phyloP scores from a whole-genome alignment of 202 grass and related monocot genomes.

The Zizania palustris region DNA sequence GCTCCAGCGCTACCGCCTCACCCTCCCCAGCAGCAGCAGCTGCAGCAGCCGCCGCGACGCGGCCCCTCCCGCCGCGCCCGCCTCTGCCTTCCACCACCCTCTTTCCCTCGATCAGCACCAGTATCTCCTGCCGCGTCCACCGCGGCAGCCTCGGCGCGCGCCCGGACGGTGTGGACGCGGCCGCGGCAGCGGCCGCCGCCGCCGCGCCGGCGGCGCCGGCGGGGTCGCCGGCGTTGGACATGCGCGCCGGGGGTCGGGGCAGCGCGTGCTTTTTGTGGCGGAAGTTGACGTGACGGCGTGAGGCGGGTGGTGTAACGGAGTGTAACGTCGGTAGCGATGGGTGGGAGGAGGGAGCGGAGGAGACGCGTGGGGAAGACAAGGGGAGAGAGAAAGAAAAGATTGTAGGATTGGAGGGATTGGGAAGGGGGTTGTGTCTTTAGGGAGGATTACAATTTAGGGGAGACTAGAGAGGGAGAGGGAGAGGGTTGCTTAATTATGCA shows the following conservation, averaged over 20 bases:
- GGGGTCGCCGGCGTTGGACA: constrained; percentile 71
- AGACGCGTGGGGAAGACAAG: constrained; percentile 21
- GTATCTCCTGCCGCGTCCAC: too few species aligned
- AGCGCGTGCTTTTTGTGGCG: constrained; percentile 39
- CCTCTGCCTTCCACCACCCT: too few species aligned
- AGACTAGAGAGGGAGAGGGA: too few species aligned
- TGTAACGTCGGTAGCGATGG: constrained; percentile 40
- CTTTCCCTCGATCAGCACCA: too few species aligned
- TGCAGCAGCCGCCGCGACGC: constrained; percentile 26
- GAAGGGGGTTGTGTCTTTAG: constrained; percentile 31
- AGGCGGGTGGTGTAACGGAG: constrained; percentile 50
- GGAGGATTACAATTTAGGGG: constrained; percentile 22
- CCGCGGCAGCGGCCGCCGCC: too few species aligned
- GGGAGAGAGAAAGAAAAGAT: neutral
- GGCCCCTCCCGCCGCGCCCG: constrained; percentile 43
- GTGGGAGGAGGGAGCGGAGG: neutral
- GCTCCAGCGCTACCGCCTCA: constrained; percentile 45
- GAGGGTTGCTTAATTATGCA: constrained; percentile 23
- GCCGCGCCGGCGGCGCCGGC: too few species aligned
- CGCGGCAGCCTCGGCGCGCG: too few species aligned
- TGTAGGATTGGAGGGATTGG: too few species aligned
- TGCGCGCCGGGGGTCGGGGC: constrained; percentile 16
- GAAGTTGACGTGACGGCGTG: constrained; percentile 67
- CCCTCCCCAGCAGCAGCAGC: constrained; percentile 31
- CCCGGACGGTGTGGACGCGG: too few species aligned